phyloP scores from a whole-genome alignment of 257 asterid genomes.

The Nemophila menziesii region DNA sequence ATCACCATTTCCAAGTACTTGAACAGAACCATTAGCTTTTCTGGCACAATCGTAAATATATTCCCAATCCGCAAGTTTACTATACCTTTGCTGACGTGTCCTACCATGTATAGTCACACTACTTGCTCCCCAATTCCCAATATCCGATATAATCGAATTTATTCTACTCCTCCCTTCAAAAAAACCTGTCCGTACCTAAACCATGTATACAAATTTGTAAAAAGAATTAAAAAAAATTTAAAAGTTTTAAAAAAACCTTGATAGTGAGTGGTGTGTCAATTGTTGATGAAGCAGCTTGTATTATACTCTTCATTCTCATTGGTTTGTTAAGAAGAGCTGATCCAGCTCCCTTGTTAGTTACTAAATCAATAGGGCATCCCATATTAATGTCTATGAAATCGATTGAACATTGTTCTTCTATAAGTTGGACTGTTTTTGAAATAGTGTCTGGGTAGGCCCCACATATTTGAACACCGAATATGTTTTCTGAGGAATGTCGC shows the following conservation, averaged over 20 bases:
- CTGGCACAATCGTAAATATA: slow-evolving; percentile 60
- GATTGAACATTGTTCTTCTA: slow-evolving; percentile 74
- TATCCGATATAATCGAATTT: slow-evolving; percentile 66
- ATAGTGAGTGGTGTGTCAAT: slow-evolving; percentile 62
- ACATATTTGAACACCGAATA: slow-evolving; percentile 94
- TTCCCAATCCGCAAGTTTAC: slow-evolving; percentile 90
- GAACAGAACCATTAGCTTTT: slow-evolving; percentile 55
- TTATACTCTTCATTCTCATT: slow-evolving; percentile 70
- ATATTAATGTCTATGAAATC: slow-evolving; percentile 91
- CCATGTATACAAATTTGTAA: too few species aligned
- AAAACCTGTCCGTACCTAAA: slow-evolving; percentile 82
- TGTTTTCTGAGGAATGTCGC: slow-evolving; percentile 82
- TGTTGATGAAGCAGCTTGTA: slow-evolving; percentile 61
- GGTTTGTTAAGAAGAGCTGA: slow-evolving; percentile 87
- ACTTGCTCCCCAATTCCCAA: slow-evolving; percentile 81
- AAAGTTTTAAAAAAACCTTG: slow-evolving; percentile 35
- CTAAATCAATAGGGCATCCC: slow-evolving; percentile 97
- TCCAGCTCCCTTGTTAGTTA: slow-evolving; percentile 88
- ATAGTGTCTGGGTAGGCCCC: slow-evolving; percentile 95
- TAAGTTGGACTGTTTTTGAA: slow-evolving; percentile 78
- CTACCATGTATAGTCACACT: slow-evolving; percentile 89
- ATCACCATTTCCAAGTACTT: slow-evolving; percentile 90
- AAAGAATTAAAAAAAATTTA: slow-evolving; percentile 9
- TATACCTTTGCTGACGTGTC: slow-evolving; percentile 86
- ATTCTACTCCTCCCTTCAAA: slow-evolving; percentile 89